Evolutionary conservation across 345 rosid species (phyloP), one percentile per base, ranked within the genome.

Genomic region (Salix purpurea): DNA sequence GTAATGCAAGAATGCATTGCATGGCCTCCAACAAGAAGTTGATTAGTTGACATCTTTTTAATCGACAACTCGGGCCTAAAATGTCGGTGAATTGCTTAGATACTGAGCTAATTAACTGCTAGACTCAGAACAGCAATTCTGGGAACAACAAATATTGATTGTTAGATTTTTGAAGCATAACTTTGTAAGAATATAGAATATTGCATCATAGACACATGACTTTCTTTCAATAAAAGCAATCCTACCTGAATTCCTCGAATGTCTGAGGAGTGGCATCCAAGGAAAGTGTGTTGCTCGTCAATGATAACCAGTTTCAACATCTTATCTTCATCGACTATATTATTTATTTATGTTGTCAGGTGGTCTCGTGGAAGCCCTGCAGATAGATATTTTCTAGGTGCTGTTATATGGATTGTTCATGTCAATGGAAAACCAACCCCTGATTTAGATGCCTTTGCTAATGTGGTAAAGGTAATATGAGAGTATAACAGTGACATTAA

Each of bases 321-420:
- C 52, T 46, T 46, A 13, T 48, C 52, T 48, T 48, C 19, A 48
- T 4, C 15, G 52, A 48, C 39, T 7, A 18, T 7, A 18, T 13
- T n/a, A 60, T 60, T 70, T 50, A 16, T n/a, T 32, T 32, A 32
- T 32, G 69, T 78, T 74, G 32, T 74, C 86, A 96, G 97, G 93
- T 91, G 92, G 89, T 89, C 89, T 81, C 91, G 86, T n/a, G 99
- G 98, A 60, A 96, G 99, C 86, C 99, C 99, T 2, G 97, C 83
- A 54, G 90, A 91, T 58, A 88, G 96, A 76, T 93, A 96, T 79
- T 96, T 92, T 61, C 85, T 96, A 36, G 86, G 81, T 70, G 91
- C 97, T 77, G 90, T 88, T 74, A 94, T 89, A 64, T 96, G 99
- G 99, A 96, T 96, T 37, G 94, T 96, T 74, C 96, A 93, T 85